Conservation (phyloP, 2,329 filamentous ascomycete species). For the Botrytis fabae region DNA sequence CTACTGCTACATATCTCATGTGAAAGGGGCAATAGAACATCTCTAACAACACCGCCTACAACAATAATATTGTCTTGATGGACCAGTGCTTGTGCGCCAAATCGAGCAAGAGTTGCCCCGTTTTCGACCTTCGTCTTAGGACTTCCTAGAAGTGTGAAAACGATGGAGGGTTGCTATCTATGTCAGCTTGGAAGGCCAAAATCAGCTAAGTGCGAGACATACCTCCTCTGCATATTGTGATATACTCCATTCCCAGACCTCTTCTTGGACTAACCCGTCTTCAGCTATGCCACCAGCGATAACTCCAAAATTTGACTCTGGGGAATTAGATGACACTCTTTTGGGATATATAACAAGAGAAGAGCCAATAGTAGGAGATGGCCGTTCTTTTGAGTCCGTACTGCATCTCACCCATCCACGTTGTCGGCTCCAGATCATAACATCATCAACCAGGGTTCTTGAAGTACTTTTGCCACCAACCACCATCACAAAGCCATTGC, state of each 20-base stretch:
- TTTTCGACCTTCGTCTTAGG: not conserved
- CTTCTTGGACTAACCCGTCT: slow-evolving; percentile 17
- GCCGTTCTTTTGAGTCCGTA: slow-evolving; percentile 21
- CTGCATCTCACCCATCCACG: slow-evolving; percentile 38
- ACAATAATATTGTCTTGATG: slow-evolving; percentile 40
- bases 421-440: slow-evolving; percentile 37
- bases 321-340: slow-evolving; percentile 28
- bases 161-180: slow-evolving; percentile 1
- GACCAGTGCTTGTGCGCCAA: slow-evolving; percentile 46
- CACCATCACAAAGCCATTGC: slow-evolving; percentile 49
- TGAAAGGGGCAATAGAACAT: slow-evolving; percentile 47
- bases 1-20: slow-evolving; percentile 50
- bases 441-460: slow-evolving; percentile 29
- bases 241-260: slow-evolving; percentile 40
- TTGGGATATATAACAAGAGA: slow-evolving; percentile 27
- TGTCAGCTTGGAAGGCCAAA: not conserved
- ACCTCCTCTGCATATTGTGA: slow-evolving; percentile 35
- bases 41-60: slow-evolving; percentile 48
- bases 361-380: slow-evolving; percentile 32
- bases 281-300: slow-evolving; percentile 67
- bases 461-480: slow-evolving; percentile 39
- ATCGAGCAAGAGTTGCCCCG: slow-evolving; percentile 39
- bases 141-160: not conserved
- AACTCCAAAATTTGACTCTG: slow-evolving; percentile 55
- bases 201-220: not conserved